Percentiles rank a stretch among this genome's conserved stretches.
Evolutionary conservation across 2,329 filamentous ascomycete genomes (phyloP).

Genomic region (Tolypocladium inflatum): DNA sequence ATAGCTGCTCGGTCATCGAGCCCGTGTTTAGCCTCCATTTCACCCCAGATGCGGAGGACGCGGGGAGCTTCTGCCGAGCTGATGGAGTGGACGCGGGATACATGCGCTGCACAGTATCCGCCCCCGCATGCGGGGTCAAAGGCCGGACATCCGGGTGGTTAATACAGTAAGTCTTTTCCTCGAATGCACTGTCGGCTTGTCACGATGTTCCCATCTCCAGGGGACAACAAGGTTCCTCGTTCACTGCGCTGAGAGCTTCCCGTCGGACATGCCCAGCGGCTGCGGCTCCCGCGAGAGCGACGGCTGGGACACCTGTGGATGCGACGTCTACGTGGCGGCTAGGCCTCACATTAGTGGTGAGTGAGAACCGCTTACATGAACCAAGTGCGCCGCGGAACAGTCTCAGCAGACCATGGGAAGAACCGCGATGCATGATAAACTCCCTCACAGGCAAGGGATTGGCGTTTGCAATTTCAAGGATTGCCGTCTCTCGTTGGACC

Average conservation of each 20-base stretch:
- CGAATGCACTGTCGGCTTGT: background rate
- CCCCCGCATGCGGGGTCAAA: background rate
- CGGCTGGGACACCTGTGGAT: background rate
- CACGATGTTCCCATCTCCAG: too few species aligned
- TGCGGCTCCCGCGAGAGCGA: background rate
- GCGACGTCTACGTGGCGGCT: background rate
- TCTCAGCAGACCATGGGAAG: background rate
- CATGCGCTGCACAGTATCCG: constrained; percentile 3
- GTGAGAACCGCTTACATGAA: background rate
- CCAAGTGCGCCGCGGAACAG: background rate
- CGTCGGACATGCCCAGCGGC: background rate
- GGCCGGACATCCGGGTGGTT: background rate
- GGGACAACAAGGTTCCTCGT: background rate
- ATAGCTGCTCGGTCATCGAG: background rate
- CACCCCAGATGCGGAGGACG: background rate
- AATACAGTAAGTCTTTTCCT: background rate
- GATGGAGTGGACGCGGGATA: background rate
- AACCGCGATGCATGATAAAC: too few species aligned
- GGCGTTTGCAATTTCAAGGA: background rate
- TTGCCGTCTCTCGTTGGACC: background rate
- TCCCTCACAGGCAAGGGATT: too few species aligned
- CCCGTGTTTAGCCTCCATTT: background rate
- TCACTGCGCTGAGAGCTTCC: background rate
- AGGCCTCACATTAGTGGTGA: background rate
- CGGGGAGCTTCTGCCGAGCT: background rate